Evolutionary conservation across 495 filamentous ascomycete genomes (phyloP).

Genomic region (Aspergillus ostianus): DNA sequence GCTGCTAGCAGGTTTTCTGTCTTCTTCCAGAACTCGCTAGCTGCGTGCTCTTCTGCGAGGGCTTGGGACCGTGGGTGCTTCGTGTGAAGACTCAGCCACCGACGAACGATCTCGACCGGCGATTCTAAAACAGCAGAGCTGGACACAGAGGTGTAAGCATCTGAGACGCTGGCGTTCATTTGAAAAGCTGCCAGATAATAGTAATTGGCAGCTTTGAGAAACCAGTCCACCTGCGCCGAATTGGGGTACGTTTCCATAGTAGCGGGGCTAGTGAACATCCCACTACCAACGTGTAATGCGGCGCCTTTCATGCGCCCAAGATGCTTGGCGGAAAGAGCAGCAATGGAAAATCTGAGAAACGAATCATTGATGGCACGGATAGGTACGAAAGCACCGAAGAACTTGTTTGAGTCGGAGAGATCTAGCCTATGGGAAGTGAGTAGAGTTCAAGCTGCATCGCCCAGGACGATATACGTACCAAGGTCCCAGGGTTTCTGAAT

Average conservation of each 20-base stretch:
- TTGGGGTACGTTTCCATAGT: constrained; percentile 42
- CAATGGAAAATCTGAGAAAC: constrained; percentile 37
- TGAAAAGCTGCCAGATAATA: constrained; percentile 36
- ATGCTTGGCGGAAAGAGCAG: constrained; percentile 43
- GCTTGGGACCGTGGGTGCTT: constrained; percentile 3
- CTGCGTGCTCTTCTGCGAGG: constrained; percentile 10
- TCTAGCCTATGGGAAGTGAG: constrained; percentile 35
- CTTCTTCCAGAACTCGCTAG: constrained; percentile 20
- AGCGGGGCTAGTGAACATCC: constrained; percentile 34
- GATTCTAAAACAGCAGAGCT: constrained; percentile 39
- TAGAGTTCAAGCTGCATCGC: neutral
- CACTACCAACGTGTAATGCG: constrained; percentile 19
- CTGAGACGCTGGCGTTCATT: constrained; percentile 30
- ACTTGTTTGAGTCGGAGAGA: constrained; percentile 37
- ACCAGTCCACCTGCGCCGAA: constrained; percentile 38
- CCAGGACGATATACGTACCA: constrained; percentile 26
- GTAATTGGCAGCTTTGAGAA: constrained; percentile 43
- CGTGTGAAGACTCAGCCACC: constrained; percentile 25
- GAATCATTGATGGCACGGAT: constrained; percentile 35
- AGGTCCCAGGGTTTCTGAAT: constrained; percentile 31
- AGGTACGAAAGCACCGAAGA: constrained; percentile 39
- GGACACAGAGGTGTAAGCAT: constrained; percentile 32
- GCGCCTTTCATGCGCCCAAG: constrained; percentile 38
- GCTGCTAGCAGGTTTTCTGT: constrained; percentile 36
- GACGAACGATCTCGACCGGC: constrained; percentile 30